Percentiles rank a stretch among this genome's conserved stretches.
Conservation (phyloP, 306 rosid species). For the Styphnolobium japonicum region DNA sequence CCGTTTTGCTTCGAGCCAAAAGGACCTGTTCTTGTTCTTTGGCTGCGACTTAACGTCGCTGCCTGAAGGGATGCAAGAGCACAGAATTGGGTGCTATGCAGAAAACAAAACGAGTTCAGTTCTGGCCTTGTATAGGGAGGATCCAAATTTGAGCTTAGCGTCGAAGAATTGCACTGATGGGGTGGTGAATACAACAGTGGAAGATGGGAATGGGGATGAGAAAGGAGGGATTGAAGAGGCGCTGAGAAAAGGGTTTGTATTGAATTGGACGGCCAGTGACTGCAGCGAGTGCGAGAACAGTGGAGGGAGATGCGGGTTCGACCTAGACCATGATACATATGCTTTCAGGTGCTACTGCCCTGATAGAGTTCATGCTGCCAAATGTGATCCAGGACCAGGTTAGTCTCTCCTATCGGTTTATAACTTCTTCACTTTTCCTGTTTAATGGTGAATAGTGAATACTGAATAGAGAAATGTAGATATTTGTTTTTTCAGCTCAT, state of each 20-base stretch:
- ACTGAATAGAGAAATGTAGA: too few relatives aligned
- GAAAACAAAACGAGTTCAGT: slow-evolving; percentile 6
- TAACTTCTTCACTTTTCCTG: neutral
- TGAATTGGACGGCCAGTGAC: slow-evolving; percentile 35
- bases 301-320: slow-evolving; percentile 60
- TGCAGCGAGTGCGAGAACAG: slow-evolving; percentile 13
- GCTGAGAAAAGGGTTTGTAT: slow-evolving; percentile 38
- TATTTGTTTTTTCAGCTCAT: too few relatives aligned
- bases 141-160: neutral
- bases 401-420: neutral
- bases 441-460: neutral
- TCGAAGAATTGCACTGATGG: neutral
- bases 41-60: slow-evolving; percentile 12
- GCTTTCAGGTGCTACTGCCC: slow-evolving; percentile 46
- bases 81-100: slow-evolving; percentile 23
- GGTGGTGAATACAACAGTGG: neutral
- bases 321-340: fast-evolving
- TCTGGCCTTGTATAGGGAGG: neutral
- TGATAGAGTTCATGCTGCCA: slow-evolving; percentile 20
- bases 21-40: neutral
- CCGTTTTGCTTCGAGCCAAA: neutral
- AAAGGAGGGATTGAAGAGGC: neutral
- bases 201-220: neutral
- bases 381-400: slow-evolving; percentile 35
- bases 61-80: neutral